Base-by-base conservation (phyloP, 2,329 filamentous ascomycete species). In the Drechslerella dactyloides region DNA sequence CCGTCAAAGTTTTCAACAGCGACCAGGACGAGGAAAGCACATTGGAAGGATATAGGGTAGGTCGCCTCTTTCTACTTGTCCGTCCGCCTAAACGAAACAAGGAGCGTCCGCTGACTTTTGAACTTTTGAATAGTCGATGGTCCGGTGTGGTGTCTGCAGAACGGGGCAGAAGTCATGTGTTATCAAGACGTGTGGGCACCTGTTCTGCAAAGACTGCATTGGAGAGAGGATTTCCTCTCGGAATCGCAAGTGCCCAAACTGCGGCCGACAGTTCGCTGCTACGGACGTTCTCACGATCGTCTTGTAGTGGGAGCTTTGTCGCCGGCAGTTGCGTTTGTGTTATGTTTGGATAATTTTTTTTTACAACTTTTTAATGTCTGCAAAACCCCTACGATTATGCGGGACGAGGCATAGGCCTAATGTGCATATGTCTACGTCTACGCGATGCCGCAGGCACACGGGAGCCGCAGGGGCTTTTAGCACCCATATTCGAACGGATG, bases 191-290 rank as follows among this genome's bases (percentile, higher is more conserved):
- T 99, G 94, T 79, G 94, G 94, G 1, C 94, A 99, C 80, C 86
- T 96, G 54, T 96, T 97, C 80, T 99, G 94, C 84, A 88, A 89
- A 78, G 85, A 87, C 53, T 99, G 94, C 78, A 90, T 97, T 23
- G 91, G 96, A 74, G 90, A 96, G 77, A 88, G 94, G 65, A 87
- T 97, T 73, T 87, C 87, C 51, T 96, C 94, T 77, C 90, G 94
- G 37, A 93, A 93, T 81, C 86, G 94, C 75, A 97, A 97, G 80
- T 99, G 94, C 78, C 94, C 94, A 1, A 93, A 91, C 76, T 99
- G 96, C 83, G 91, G 90, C 77, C 90, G 90, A 80, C 87, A 91
- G 2, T 99, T 99, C 79, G 93, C 96, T 77, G 90, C 87, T 79
- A 90, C 90, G 80, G 94, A 99, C 79, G 87, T 91, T 73, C 96